Evolutionary conservation across 305 asterid genomes (phyloP).

Genomic region (Rubia balearica): DNA sequence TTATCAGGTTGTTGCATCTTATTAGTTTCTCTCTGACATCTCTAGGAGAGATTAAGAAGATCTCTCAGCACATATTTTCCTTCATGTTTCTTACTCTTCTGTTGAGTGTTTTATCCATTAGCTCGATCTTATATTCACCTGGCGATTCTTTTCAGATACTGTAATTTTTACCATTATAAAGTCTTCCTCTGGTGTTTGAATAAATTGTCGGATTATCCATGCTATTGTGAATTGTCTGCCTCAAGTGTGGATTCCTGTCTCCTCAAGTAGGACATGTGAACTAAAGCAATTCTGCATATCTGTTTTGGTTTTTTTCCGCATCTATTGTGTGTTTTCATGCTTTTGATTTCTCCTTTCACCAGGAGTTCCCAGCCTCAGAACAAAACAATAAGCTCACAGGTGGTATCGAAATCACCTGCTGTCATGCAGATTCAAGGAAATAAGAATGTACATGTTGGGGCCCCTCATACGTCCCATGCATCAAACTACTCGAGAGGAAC

Average conservation of each 20-base stretch:
- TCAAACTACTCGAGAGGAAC: conserved; percentile 26
- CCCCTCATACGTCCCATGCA: conserved; percentile 24
- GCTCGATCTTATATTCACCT: neutral
- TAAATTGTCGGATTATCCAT: neutral
- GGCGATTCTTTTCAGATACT: neutral
- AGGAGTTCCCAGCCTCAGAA: conserved; percentile 35
- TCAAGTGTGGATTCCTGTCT: too few species aligned
- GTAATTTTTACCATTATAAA: neutral
- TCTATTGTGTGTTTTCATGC: neutral
- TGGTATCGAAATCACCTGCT: conserved; percentile 21
- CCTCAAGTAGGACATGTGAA: neutral
- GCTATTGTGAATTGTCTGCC: neutral
- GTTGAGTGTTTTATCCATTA: neutral
- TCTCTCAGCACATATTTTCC: neutral
- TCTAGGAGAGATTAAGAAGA: neutral
- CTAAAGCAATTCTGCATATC: neutral
- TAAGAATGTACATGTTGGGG: conserved; percentile 28
- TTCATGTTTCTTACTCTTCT: neutral
- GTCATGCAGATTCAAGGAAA: conserved; percentile 35
- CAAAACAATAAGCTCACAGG: conserved; percentile 24
- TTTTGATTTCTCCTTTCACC: neutral
- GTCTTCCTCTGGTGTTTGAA: neutral
- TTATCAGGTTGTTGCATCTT: neutral
- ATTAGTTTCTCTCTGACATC: neutral
- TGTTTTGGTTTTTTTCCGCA: neutral